Percentiles rank a stretch among this genome's conserved stretches.
Conservation (phyloP, 106 monocot species). For the Cymbidium sinense region DNA sequence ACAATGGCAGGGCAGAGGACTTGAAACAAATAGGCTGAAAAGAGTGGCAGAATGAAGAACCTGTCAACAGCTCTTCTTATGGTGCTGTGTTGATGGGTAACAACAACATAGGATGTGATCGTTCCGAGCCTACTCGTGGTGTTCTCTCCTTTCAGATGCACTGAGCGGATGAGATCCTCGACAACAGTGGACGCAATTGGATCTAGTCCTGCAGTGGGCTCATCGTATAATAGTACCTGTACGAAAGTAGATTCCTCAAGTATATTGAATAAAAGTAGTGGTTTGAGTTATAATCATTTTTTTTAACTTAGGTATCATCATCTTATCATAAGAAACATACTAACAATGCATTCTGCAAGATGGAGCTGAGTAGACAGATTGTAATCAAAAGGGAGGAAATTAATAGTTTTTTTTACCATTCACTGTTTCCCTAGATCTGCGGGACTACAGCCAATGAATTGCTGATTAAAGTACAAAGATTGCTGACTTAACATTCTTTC, state of each 20-base stretch:
- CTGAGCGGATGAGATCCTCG: constrained; percentile 93
- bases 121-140: constrained; percentile 52
- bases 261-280: neutral
- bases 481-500: too few relatives aligned
- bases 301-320: neutral
- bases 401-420: too few relatives aligned
- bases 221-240: constrained; percentile 95
- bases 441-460: too few relatives aligned
- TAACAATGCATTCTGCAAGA: neutral
- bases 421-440: too few relatives aligned
- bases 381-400: neutral
- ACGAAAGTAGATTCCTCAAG: neutral
- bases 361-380: neutral
- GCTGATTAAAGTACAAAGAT: too few relatives aligned
- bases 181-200: constrained; percentile 99
- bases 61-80: constrained; percentile 91
- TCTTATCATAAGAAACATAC: neutral
- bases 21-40: neutral
- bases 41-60: constrained; percentile 22
- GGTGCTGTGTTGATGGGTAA: constrained; percentile 99
- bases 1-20: neutral
- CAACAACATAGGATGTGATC: constrained; percentile 88
- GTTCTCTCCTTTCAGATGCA: constrained; percentile 64
- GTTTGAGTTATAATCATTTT: neutral
- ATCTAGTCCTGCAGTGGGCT: constrained; percentile 97